phyloP scores from a whole-genome alignment of 1,139 yeast genomes.

The Hansenula sp. region DNA sequence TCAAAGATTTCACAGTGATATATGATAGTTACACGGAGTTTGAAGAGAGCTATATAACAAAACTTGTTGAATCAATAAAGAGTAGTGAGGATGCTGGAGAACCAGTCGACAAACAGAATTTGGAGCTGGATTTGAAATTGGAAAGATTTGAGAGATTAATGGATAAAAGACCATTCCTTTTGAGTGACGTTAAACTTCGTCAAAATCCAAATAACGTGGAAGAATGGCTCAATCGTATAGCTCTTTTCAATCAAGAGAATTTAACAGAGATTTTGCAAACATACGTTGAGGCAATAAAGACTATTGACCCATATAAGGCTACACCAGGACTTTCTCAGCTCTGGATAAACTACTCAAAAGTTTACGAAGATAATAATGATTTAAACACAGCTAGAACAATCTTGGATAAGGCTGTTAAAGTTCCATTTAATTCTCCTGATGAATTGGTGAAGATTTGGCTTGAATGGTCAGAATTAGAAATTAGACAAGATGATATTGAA shows the following conservation, averaged over 20 bases:
- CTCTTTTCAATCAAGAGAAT: slow-evolving; percentile 32
- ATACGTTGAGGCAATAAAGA: slow-evolving; percentile 62
- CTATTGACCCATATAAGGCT: slow-evolving; percentile 60
- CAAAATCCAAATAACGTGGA: slow-evolving; percentile 59
- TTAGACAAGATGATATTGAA: slow-evolving; percentile 45
- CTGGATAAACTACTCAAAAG: slow-evolving; percentile 68
- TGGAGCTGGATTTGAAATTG: slow-evolving; percentile 38
- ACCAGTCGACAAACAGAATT: slow-evolving; percentile 12
- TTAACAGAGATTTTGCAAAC: slow-evolving; percentile 46
- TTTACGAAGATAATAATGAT: slow-evolving; percentile 56
- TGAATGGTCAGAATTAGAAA: slow-evolving; percentile 67
- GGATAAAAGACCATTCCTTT: slow-evolving; percentile 46
- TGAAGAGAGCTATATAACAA: slow-evolving; percentile 47
- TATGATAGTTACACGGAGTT: slow-evolving; percentile 63
- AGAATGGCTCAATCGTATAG: slow-evolving; percentile 64
- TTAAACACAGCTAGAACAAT: slow-evolving; percentile 59
- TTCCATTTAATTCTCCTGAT: slow-evolving; percentile 58
- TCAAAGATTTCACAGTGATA: slow-evolving; percentile 59
- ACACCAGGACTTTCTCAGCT: slow-evolving; percentile 40
- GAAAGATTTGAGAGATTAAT: slow-evolving; percentile 52
- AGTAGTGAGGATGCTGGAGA: slow-evolving; percentile 11
- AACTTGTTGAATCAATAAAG: slow-evolving; percentile 30
- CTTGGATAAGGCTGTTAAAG: slow-evolving; percentile 61
- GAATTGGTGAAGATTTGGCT: slow-evolving; percentile 69
- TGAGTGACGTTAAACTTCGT: slow-evolving; percentile 64